These are phyloP conservation scores for Amphibolis antarctica DNA, from an alignment of 106 monocot genomes.

Conservation along the genomic window DNA sequence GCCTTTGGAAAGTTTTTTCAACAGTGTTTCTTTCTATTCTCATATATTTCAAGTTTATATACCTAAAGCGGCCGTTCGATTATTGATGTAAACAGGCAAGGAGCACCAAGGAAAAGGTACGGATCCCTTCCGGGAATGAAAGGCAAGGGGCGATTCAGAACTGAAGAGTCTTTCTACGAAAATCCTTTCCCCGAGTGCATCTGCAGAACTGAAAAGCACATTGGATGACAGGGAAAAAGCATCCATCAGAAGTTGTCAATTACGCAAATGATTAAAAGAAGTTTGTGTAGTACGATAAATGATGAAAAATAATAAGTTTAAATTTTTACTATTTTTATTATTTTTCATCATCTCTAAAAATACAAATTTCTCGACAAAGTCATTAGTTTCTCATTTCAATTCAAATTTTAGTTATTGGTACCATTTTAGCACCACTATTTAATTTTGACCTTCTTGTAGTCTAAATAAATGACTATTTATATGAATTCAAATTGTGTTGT, in stretches of 20 bases:
- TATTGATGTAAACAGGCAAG: constrained; percentile 42
- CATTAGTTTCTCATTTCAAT: too few relatives aligned
- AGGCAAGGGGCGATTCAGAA: constrained; percentile 64
- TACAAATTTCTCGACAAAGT: too few relatives aligned
- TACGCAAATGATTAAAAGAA: too few relatives aligned
- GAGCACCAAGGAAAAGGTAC: constrained; percentile 79
- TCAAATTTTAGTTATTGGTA: too few relatives aligned
- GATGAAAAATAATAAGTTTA: too few relatives aligned
- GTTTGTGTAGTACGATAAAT: too few relatives aligned
- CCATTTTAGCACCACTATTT: too few relatives aligned
- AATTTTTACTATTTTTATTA: too few relatives aligned
- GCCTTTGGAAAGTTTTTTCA: background rate
- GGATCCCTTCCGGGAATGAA: constrained; percentile 67
- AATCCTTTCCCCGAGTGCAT: constrained; percentile 97
- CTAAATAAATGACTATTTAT: too few relatives aligned
- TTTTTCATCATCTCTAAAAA: too few relatives aligned
- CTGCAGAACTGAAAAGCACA: constrained; percentile 22
- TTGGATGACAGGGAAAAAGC: background rate
- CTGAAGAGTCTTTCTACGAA: constrained; percentile 97
- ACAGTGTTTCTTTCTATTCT: background rate
- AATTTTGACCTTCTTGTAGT: too few relatives aligned
- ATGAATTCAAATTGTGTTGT: too few relatives aligned
- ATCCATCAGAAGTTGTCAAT: constrained; percentile 19
- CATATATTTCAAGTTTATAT: background rate
- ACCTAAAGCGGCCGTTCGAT: background rate